These are phyloP conservation scores for Fomitopsis pinicola DNA, from an alignment of 1,284 basidiomycete species.

Conservation along the genomic window DNA sequence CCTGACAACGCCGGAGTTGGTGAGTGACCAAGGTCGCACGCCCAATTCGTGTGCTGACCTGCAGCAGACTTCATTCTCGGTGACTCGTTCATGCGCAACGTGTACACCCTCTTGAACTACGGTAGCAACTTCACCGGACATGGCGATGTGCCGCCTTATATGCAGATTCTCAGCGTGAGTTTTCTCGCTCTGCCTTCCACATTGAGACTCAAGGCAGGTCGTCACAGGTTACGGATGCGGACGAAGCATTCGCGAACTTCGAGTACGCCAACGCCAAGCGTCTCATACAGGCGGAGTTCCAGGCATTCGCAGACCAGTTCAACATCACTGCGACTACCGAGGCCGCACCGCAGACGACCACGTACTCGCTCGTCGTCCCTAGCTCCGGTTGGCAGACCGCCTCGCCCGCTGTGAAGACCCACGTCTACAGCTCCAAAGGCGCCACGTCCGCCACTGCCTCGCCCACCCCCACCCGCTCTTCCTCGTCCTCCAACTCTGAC, in stretches of 20 bases:
- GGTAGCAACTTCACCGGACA: constrained; percentile 4
- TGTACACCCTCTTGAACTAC: constrained; percentile 9
- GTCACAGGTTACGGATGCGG: constrained; percentile 7
- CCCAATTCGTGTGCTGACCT: not conserved
- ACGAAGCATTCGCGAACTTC: constrained; percentile 8
- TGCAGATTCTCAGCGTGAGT: constrained; percentile 12
- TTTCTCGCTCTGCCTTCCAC: not conserved
- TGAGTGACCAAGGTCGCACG: not conserved
- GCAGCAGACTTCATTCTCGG: constrained; percentile 11
- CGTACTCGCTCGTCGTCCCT: constrained; percentile 1
- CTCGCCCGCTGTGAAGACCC: not conserved
- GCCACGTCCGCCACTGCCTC: not conserved
- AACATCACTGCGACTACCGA: not conserved
- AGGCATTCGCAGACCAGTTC: not conserved
- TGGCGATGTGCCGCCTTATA: constrained; percentile 2
- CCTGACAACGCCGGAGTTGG: constrained; percentile 1
- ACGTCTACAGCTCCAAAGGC: not conserved
- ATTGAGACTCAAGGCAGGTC: not conserved
- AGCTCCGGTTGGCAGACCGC: not conserved
- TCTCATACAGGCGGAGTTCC: not conserved
- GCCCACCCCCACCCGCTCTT: not conserved
- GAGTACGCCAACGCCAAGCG: constrained; percentile 7
- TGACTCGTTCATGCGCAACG: constrained; percentile 13
- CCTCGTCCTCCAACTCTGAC: not conserved
- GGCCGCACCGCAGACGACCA: constrained; percentile 2